Conservation (phyloP, 148 eudicot genomes). For the Cornus florida region DNA sequence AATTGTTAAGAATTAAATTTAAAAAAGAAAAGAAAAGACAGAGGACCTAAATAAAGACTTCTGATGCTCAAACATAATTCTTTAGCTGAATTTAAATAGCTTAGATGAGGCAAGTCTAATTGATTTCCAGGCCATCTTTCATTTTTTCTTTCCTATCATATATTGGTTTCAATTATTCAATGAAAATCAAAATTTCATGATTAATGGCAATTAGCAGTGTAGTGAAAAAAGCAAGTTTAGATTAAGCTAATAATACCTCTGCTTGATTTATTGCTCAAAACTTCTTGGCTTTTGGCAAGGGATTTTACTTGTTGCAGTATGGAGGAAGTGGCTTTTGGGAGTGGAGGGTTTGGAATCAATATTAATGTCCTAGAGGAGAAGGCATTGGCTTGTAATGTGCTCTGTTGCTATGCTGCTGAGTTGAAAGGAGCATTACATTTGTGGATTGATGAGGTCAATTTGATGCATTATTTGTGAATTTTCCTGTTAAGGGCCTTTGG, state of each 20-base stretch:
- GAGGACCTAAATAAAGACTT: too few relatives aligned
- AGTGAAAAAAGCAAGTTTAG: neutral
- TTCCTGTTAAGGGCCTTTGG: neutral
- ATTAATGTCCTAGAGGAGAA: slow-evolving; percentile 49
- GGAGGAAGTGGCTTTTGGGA: slow-evolving; percentile 42
- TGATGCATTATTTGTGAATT: slow-evolving; percentile 25
- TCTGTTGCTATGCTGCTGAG: slow-evolving; percentile 54
- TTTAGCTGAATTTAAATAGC: neutral
- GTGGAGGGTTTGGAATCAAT: slow-evolving; percentile 45
- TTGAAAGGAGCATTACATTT: slow-evolving; percentile 31
- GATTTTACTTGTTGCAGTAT: slow-evolving; percentile 25
- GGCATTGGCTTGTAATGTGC: slow-evolving; percentile 52
- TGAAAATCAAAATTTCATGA: neutral
- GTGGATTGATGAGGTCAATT: slow-evolving; percentile 21
- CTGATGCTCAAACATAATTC: neutral
- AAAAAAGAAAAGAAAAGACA: too few relatives aligned
- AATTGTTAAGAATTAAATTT: too few relatives aligned
- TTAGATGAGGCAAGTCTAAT: neutral
- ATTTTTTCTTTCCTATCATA: too few relatives aligned
- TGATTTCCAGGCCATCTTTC: too few relatives aligned
- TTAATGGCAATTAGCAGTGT: neutral
- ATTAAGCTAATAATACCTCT: too few relatives aligned
- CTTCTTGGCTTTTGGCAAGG: too few relatives aligned
- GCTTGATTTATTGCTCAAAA: too few relatives aligned
- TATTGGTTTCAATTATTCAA: neutral